phyloP scores from a whole-genome alignment of 768 basidiomycete genomes.

The Gymnopilus junonius region DNA sequence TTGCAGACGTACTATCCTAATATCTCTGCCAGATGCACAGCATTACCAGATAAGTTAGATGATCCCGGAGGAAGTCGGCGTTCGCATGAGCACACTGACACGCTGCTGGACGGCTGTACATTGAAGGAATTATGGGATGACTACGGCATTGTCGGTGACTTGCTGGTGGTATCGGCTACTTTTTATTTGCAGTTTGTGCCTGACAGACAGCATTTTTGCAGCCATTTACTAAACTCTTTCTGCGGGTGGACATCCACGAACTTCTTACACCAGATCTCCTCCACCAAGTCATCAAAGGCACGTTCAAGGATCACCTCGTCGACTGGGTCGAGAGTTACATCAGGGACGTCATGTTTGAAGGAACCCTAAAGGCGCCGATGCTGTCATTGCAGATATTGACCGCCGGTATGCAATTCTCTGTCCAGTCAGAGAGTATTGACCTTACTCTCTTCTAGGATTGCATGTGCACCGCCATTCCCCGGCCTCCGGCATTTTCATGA shows the following conservation, averaged over 20 bases:
- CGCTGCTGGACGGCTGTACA: slow-evolving; percentile 22
- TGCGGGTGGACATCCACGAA: slow-evolving; percentile 38
- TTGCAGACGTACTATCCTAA: neutral
- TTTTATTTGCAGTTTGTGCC: neutral
- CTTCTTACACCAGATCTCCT: slow-evolving; percentile 35
- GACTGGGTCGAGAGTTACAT: slow-evolving; percentile 39
- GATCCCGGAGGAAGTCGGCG: slow-evolving; percentile 13
- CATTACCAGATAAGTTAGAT: slow-evolving; percentile 16
- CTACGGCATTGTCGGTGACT: slow-evolving; percentile 33
- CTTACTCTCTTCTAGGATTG: slow-evolving; percentile 16
- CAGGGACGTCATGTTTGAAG: slow-evolving; percentile 12
- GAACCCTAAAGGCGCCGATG: slow-evolving; percentile 11
- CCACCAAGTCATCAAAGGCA: slow-evolving; percentile 34
- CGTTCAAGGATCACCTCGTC: slow-evolving; percentile 47
- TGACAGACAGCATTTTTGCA: slow-evolving; percentile 11
- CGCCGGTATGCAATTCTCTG: slow-evolving; percentile 22
- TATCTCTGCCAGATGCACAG: slow-evolving; percentile 8
- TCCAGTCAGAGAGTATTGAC: too few species aligned
- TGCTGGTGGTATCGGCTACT: slow-evolving; percentile 9
- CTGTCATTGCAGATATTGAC: slow-evolving; percentile 39
- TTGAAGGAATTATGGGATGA: slow-evolving; percentile 32
- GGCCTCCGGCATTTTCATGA: slow-evolving; percentile 29
- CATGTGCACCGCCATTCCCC: slow-evolving; percentile 24
- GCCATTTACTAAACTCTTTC: slow-evolving; percentile 36
- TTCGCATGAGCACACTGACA: slow-evolving; percentile 24